These are phyloP conservation scores for Aspergillus cristatus DNA, from an alignment of 495 filamentous ascomycete species.

Conservation along the genomic window DNA sequence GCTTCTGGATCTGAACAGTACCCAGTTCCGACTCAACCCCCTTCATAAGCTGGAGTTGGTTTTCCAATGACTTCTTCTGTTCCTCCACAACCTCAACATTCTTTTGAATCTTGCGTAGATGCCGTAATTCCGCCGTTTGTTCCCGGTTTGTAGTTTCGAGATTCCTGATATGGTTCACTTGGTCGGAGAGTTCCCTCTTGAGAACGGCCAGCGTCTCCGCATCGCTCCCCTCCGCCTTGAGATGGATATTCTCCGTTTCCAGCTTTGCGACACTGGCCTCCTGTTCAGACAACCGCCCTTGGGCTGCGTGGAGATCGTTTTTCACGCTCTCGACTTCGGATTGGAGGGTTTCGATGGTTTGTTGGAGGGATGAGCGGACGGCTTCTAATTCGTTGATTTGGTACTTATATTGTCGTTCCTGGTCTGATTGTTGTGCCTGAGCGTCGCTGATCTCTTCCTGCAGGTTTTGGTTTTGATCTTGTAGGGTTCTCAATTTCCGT, in stretches of 20 bases:
- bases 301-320: slow-evolving; percentile 49
- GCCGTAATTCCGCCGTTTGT: slow-evolving; percentile 69
- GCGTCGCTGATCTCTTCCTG: slow-evolving; percentile 75
- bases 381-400: slow-evolving; percentile 62
- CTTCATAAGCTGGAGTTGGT: slow-evolving; percentile 65
- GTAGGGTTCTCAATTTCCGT: slow-evolving; percentile 55
- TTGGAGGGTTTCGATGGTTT: slow-evolving; percentile 60
- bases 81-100: slow-evolving; percentile 92
- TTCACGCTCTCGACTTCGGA: slow-evolving; percentile 59
- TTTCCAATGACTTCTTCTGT: slow-evolving; percentile 79
- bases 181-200: slow-evolving; percentile 78
- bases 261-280: slow-evolving; percentile 62
- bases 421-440: slow-evolving; percentile 57
- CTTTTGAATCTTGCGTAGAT: slow-evolving; percentile 67
- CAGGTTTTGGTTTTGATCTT: slow-evolving; percentile 61
- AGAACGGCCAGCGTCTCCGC: slow-evolving; percentile 72
- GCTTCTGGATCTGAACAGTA: slow-evolving; percentile 71
- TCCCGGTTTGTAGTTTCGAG: slow-evolving; percentile 74
- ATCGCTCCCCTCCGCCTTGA: slow-evolving; percentile 80
- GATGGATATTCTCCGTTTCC: slow-evolving; percentile 70
- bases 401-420: slow-evolving; percentile 61
- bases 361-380: slow-evolving; percentile 56
- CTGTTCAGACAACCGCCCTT: slow-evolving; percentile 56
- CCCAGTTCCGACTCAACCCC: slow-evolving; percentile 63
- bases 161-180: slow-evolving; percentile 78